phyloP scores from a whole-genome alignment of 345 rosid genomes.

The Bruguiera parviflora region DNA sequence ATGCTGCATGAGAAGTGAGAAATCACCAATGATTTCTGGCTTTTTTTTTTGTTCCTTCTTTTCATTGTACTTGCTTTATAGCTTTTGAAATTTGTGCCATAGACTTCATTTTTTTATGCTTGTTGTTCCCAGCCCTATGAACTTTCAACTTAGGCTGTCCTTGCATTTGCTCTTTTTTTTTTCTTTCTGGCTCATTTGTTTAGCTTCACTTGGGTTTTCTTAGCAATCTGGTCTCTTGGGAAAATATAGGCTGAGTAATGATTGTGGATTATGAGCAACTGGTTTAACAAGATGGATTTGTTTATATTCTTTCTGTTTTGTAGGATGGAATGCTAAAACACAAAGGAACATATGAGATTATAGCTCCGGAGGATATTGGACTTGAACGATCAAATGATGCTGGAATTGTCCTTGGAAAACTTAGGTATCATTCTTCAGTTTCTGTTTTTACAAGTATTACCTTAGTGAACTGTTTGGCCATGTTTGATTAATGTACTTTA shows the following conservation, averaged over 20 bases:
- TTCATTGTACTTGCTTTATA: not conserved
- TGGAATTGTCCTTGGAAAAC: constrained; percentile 93
- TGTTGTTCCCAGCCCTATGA: not conserved
- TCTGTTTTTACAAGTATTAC: not conserved
- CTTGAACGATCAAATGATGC: constrained; percentile 80
- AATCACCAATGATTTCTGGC: too few species aligned
- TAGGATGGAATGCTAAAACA: constrained; percentile 98
- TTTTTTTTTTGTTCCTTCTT: not conserved
- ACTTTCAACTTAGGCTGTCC: not conserved
- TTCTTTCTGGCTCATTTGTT: not conserved
- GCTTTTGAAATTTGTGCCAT: not conserved
- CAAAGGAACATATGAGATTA: constrained; percentile 88
- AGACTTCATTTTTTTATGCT: not conserved
- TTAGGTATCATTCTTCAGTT: constrained; percentile 48
- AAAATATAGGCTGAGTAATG: not conserved
- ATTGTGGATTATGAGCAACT: not conserved
- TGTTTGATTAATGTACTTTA: too few species aligned
- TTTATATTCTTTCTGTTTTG: constrained; percentile 13
- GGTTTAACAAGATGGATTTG: not conserved
- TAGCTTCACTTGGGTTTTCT: not conserved
- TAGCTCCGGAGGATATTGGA: constrained; percentile 84
- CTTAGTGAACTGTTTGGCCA: too few species aligned
- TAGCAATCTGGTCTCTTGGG: not conserved
- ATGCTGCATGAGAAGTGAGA: not conserved
- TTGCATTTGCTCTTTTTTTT: not conserved